A percentile compares a stretch with the other conserved stretches of the same genome.
These are phyloP conservation scores for Bigelowiella natans DNA, from an alignment of 78 protist genomes.

Conservation along the genomic window DNA sequence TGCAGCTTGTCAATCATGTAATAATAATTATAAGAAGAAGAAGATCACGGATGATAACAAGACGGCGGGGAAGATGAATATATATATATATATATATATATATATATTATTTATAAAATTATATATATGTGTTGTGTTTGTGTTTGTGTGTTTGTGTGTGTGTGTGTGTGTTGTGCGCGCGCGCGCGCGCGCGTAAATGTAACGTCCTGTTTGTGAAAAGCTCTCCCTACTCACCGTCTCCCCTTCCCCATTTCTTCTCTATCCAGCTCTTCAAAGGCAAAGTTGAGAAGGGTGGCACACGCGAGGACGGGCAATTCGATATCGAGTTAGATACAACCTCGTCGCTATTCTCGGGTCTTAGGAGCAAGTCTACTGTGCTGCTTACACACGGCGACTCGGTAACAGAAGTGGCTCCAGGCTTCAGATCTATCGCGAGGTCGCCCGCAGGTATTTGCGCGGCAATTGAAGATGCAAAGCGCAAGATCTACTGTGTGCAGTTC, in stretches of 20 bases:
- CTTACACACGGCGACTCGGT: slow-evolving; percentile 89
- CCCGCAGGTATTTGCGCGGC: slow-evolving; percentile 37
- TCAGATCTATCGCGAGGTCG: slow-evolving; percentile 35
- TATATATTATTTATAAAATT: too few relatives aligned
- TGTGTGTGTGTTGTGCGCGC: too few relatives aligned
- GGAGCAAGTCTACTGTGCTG: slow-evolving; percentile 33
- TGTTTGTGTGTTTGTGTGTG: too few relatives aligned
- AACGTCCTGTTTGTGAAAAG: too few relatives aligned
- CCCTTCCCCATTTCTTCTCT: too few relatives aligned
- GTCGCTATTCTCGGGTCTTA: slow-evolving; percentile 45
- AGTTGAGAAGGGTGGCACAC: slow-evolving; percentile 52
- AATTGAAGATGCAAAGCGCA: slow-evolving; percentile 9
- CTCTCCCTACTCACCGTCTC: too few relatives aligned
- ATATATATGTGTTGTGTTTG: too few relatives aligned
- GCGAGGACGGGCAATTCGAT: slow-evolving; percentile 75
- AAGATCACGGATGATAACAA: too few relatives aligned
- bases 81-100: too few relatives aligned
- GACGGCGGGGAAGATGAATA: too few relatives aligned
- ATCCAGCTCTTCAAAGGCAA: slow-evolving; percentile 62
- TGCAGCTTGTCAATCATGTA: slow-evolving; percentile 65
- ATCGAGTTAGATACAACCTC: not conserved
- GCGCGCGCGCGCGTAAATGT: too few relatives aligned
- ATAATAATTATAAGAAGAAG: too few relatives aligned
- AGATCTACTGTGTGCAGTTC: slow-evolving; percentile 60
- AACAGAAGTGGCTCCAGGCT: slow-evolving; percentile 45